Conservation (phyloP, 1,284 basidiomycete genomes). For the Marasmius oreades region DNA sequence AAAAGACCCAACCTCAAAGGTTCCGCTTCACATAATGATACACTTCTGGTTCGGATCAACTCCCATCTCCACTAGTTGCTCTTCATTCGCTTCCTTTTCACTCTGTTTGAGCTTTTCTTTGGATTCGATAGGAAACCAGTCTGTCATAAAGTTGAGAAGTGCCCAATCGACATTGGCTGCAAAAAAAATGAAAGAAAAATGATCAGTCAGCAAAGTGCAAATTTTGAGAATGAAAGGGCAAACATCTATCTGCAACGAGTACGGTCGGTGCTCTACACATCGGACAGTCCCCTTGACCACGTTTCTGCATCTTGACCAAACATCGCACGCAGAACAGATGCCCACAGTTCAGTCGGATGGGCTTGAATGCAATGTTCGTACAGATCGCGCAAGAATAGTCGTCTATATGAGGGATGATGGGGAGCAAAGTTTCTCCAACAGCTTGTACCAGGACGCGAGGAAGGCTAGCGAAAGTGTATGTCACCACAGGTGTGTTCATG, state of each 20-base stretch:
- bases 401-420: constrained; percentile 81
- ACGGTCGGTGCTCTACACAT: constrained; percentile 82
- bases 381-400: constrained; percentile 78
- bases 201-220: not conserved
- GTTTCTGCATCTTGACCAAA: constrained; percentile 92
- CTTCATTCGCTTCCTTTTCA: constrained; percentile 71
- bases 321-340: constrained; percentile 94
- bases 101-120: constrained; percentile 76
- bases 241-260: constrained; percentile 70
- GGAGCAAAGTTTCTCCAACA: constrained; percentile 81
- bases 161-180: constrained; percentile 81
- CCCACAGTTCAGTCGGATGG: constrained; percentile 79
- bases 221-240: constrained; percentile 31
- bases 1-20: too few relatives aligned
- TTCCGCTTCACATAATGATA: constrained; percentile 28
- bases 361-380: constrained; percentile 83
- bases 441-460: constrained; percentile 83
- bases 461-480: constrained; percentile 40
- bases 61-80: constrained; percentile 68
- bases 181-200: not conserved
- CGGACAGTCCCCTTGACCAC: constrained; percentile 78
- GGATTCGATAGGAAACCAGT: constrained; percentile 91
- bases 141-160: constrained; percentile 81
- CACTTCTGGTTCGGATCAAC: constrained; percentile 35
- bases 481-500: not conserved